Evolutionary conservation across 2,329 filamentous ascomycete species (phyloP).

Genomic region (Dactylellina parvicollis): DNA sequence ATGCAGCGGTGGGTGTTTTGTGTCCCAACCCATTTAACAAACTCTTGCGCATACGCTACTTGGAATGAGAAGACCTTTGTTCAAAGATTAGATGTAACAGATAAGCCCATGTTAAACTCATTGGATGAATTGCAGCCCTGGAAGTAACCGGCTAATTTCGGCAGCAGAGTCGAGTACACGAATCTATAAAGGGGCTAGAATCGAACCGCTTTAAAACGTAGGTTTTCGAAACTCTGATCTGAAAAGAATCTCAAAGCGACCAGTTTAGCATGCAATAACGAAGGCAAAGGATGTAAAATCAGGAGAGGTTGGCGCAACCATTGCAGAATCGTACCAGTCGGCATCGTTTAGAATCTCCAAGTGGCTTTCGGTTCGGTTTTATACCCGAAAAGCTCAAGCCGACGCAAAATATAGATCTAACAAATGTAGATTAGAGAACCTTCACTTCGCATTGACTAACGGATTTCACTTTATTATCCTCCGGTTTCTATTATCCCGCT

Average conservation of each 20-base stretch:
- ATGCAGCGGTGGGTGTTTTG: no score
- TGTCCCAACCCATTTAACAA: no score
- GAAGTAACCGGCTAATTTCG: no score
- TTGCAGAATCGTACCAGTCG: neutral
- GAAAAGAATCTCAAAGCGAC: conserved; percentile 13
- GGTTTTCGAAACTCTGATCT: conserved; percentile 2
- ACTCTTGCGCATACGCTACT: no score
- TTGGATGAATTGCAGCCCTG: no score
- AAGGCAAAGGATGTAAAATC: conserved; percentile 27
- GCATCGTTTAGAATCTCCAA: conserved; percentile 2
- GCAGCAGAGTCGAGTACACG: neutral
- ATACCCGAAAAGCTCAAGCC: conserved; percentile 25
- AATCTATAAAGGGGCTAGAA: neutral
- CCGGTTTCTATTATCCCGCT: conserved; percentile 41
- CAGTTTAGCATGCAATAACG: neutral
- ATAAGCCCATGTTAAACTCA: no score
- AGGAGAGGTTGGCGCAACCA: conserved; percentile 45
- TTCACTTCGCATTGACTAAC: conserved; percentile 49
- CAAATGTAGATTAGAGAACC: conserved; percentile 30
- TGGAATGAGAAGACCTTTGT: no score
- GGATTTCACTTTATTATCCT: conserved; percentile 40
- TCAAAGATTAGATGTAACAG: no score
- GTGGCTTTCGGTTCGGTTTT: conserved; percentile 39
- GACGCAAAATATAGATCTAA: conserved; percentile 31
- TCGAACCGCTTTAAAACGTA: neutral